A percentile compares a stretch with the other conserved stretches of the same genome.
phyloP scores from a whole-genome alignment of 768 basidiomycete genomes.

The Tulasnella sp. region DNA sequence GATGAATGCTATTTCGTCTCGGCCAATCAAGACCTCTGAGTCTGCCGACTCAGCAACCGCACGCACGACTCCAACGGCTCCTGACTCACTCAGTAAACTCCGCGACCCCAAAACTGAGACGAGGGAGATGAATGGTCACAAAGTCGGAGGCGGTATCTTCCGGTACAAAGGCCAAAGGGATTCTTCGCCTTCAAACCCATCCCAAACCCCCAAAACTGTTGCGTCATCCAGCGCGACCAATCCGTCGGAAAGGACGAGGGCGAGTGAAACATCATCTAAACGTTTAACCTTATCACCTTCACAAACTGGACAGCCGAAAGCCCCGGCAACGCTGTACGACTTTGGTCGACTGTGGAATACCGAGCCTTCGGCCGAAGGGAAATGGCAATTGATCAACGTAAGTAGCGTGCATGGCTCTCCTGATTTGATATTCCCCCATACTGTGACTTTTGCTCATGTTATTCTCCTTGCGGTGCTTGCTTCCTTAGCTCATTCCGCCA shows the following conservation, averaged over 20 bases:
- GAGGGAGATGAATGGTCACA: slow-evolving; percentile 37
- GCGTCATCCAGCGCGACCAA: slow-evolving; percentile 10
- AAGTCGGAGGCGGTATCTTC: slow-evolving; percentile 21
- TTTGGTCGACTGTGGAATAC: slow-evolving; percentile 56
- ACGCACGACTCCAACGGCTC: not conserved
- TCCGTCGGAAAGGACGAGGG: not conserved
- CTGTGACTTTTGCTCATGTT: not conserved
- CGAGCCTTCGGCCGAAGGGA: slow-evolving; percentile 35
- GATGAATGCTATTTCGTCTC: slow-evolving; percentile 24
- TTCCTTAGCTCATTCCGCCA: slow-evolving; percentile 48
- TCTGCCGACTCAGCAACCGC: slow-evolving; percentile 13
- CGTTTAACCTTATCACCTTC: not conserved
- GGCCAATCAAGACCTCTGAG: not conserved
- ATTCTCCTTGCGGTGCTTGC: not conserved
- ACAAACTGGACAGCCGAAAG: slow-evolving; percentile 23
- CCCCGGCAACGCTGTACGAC: slow-evolving; percentile 48
- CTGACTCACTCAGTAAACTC: slow-evolving; percentile 8
- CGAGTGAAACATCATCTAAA: slow-evolving; percentile 6
- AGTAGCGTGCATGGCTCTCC: slow-evolving; percentile 35
- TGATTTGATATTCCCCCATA: slow-evolving; percentile 5
- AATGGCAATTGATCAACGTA: slow-evolving; percentile 48
- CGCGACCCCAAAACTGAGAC: slow-evolving; percentile 29
- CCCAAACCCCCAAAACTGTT: not conserved
- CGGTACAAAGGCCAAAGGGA: slow-evolving; percentile 4
- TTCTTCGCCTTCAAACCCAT: not conserved